Conservation (phyloP, 208 protist genomes). For the Zelonia costaricensis region DNA sequence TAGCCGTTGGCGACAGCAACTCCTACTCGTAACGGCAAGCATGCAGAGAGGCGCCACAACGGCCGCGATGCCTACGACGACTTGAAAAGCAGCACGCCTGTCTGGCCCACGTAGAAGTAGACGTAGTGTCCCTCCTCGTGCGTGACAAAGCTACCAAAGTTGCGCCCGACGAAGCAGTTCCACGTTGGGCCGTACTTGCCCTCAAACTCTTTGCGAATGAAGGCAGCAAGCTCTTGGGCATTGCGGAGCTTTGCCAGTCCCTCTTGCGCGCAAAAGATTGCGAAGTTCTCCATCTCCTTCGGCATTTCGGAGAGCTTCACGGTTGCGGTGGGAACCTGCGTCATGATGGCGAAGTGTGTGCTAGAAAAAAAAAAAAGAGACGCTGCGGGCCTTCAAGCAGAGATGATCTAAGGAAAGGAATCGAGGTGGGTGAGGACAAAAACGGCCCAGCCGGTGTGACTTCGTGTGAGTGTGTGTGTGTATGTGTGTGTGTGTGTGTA, state of each 20-base stretch:
- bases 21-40: no score
- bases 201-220: constrained; percentile 99
- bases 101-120: constrained; percentile 99
- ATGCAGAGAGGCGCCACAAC: no score
- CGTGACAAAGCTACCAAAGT: constrained; percentile 99
- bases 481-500: no score
- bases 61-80: constrained; percentile 38
- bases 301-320: constrained; percentile 95
- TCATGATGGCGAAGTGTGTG: constrained; percentile 56
- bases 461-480: no score
- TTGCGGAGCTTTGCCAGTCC: constrained; percentile 98
- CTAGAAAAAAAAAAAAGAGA: no score
- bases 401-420: no score
- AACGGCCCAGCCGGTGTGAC: no score
- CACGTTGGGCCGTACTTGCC: constrained; percentile 98
- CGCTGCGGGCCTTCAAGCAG: no score
- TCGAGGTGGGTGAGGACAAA: no score
- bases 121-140: constrained; percentile 99
- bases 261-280: constrained; percentile 96
- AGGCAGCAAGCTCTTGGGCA: constrained; percentile 99
- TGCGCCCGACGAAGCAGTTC: constrained; percentile 99
- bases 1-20: no score
- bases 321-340: constrained; percentile 73
- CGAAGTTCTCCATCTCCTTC: constrained; percentile 97
- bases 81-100: constrained; percentile 98